Percentiles rank a stretch among this genome's conserved stretches.
These are phyloP conservation scores for Penicillium diatomitis DNA, from an alignment of 495 filamentous ascomycete species.

Conservation along the genomic window DNA sequence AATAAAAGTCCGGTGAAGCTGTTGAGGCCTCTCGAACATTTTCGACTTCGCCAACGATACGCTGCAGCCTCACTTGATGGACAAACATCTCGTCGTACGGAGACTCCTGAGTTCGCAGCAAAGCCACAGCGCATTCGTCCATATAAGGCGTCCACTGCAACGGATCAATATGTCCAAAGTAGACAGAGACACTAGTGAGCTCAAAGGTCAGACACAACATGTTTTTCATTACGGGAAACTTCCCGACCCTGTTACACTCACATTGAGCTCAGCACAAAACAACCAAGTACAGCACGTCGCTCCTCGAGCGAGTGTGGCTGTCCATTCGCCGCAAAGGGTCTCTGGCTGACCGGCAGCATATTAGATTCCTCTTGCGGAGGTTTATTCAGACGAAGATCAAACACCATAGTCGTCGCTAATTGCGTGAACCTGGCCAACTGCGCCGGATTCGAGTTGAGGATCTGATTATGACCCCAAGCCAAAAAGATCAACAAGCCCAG, in stretches of 20 bases:
- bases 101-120: slow-evolving; percentile 11
- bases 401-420: slow-evolving; percentile 39
- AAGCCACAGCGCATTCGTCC: slow-evolving; percentile 22
- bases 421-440: slow-evolving; percentile 32
- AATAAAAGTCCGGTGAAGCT: neutral
- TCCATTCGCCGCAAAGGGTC: neutral
- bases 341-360: slow-evolving; percentile 5
- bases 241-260: neutral
- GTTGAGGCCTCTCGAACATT: neutral
- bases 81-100: slow-evolving; percentile 7
- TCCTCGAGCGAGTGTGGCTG: slow-evolving; percentile 29
- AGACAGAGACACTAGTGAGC: slow-evolving; percentile 17
- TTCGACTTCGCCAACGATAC: slow-evolving; percentile 2
- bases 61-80: slow-evolving; percentile 12
- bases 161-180: slow-evolving; percentile 20
- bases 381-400: slow-evolving; percentile 43
- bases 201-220: neutral
- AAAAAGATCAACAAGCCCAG: slow-evolving; percentile 35
- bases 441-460: slow-evolving; percentile 2
- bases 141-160: slow-evolving; percentile 29
- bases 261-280: slow-evolving; percentile 28
- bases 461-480: slow-evolving; percentile 23
- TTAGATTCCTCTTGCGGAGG: slow-evolving; percentile 15
- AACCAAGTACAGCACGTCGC: slow-evolving; percentile 36
- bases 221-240: neutral